Evolutionary conservation across 345 rosid genomes (phyloP).

Genomic region (Euphorbia pulcherrima): DNA sequence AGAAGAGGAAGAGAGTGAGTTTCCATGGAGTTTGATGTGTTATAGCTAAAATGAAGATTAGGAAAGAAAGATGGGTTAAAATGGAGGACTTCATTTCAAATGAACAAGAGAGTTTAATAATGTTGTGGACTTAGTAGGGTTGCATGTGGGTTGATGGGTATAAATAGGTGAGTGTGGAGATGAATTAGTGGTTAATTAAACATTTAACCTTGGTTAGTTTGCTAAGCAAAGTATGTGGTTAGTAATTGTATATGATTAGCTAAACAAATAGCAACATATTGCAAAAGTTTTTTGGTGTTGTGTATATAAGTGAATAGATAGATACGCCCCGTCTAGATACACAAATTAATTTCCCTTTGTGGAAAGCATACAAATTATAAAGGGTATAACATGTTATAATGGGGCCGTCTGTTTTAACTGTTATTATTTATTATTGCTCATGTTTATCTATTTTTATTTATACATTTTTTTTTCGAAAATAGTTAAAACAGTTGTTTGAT

Average conservation of each 20-base stretch:
- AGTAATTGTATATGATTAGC: neutral
- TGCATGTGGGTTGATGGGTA: constrained; percentile 19
- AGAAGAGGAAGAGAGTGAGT: constrained; percentile 23
- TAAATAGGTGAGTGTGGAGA: constrained; percentile 31
- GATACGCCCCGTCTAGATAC: neutral
- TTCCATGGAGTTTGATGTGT: constrained; percentile 26
- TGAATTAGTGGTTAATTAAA: constrained; percentile 17
- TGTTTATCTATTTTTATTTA: too few relatives aligned
- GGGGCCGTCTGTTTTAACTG: too few relatives aligned
- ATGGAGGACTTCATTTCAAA: constrained; percentile 28
- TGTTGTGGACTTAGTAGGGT: constrained; percentile 30
- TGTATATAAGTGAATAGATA: neutral
- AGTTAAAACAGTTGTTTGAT: too few relatives aligned
- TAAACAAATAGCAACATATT: neutral
- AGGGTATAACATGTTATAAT: too few relatives aligned
- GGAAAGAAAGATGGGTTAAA: constrained; percentile 16
- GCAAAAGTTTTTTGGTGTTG: too few relatives aligned
- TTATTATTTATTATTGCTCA: too few relatives aligned
- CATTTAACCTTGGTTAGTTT: constrained; percentile 29
- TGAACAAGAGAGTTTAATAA: neutral
- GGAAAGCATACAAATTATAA: neutral
- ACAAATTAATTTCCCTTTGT: neutral
- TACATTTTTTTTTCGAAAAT: too few relatives aligned
- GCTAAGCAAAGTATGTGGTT: neutral
- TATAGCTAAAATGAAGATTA: constrained; percentile 11